Percentiles rank a stretch among this genome's conserved stretches.
These are phyloP conservation scores for Fusarium sacchari DNA, from an alignment of 2,329 filamentous ascomycete species.

Conservation along the genomic window DNA sequence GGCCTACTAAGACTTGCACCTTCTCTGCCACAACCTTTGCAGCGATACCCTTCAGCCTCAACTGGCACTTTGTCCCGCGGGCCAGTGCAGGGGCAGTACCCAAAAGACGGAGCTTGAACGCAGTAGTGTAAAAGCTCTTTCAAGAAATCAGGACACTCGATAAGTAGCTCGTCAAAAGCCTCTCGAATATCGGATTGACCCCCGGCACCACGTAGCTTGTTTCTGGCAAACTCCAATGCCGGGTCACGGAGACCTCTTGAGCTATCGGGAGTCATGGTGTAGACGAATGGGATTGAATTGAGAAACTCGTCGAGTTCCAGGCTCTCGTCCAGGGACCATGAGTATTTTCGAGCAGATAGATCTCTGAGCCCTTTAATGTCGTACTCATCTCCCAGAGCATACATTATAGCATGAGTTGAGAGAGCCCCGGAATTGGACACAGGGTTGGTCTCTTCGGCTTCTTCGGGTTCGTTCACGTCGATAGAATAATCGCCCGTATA, in stretches of 20 bases:
- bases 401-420: slow-evolving; percentile 3
- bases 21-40: neutral
- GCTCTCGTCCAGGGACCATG: neutral
- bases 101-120: neutral
- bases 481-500: slow-evolving; percentile 19
- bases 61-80: neutral
- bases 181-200: neutral
- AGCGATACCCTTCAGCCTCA: neutral
- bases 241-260: slow-evolving; percentile 2
- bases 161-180: neutral
- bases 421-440: neutral
- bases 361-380: slow-evolving; percentile 7
- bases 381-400: slow-evolving; percentile 25
- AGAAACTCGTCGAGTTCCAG: slow-evolving; percentile 3
- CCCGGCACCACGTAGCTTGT: neutral
- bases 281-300: slow-evolving; percentile 5
- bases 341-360: slow-evolving; percentile 17
- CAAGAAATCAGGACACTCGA: slow-evolving; percentile 5
- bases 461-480: accelerated
- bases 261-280: neutral
- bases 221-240: neutral
- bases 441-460: accelerated
- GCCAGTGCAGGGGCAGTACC: neutral
- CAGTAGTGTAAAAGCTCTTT: slow-evolving; percentile 12
- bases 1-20: neutral